phyloP scores from a whole-genome alignment of 257 asterid species.

The Salvia hispanica region DNA sequence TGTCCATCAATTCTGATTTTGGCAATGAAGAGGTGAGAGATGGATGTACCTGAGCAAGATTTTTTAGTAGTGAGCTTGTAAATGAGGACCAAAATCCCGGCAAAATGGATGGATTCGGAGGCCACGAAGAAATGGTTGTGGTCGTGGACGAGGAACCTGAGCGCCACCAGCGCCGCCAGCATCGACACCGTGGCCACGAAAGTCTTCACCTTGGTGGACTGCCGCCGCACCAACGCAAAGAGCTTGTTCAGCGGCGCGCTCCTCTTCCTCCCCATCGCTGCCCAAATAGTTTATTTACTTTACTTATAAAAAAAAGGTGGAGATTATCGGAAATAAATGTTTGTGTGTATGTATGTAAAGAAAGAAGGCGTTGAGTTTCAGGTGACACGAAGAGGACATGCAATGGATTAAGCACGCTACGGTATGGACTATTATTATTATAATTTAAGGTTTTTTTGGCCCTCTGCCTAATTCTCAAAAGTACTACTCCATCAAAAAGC shows the following conservation, averaged over 20 bases:
- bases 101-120: slow-evolving; percentile 65
- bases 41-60: slow-evolving; percentile 71
- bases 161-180: slow-evolving; percentile 58
- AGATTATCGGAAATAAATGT: neutral
- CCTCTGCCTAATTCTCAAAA: neutral
- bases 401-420: slow-evolving; percentile 25
- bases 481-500: no score
- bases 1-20: no score
- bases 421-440: no score
- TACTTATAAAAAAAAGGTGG: neutral
- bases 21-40: neutral
- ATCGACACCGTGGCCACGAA: slow-evolving; percentile 46
- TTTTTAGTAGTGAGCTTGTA: slow-evolving; percentile 74
- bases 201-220: slow-evolving; percentile 70
- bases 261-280: slow-evolving; percentile 71
- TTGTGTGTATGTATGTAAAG: neutral
- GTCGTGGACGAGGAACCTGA: slow-evolving; percentile 52
- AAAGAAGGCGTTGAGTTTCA: neutral
- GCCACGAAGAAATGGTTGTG: slow-evolving; percentile 61
- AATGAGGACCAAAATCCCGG: slow-evolving; percentile 71
- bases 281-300: neutral
- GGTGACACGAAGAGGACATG: slow-evolving; percentile 50
- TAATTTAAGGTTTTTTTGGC: neutral
- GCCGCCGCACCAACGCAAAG: slow-evolving; percentile 74
- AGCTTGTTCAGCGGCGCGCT: slow-evolving; percentile 59